Conservation (phyloP, 73 alveolate genomes). For the Breviolum minutum region DNA sequence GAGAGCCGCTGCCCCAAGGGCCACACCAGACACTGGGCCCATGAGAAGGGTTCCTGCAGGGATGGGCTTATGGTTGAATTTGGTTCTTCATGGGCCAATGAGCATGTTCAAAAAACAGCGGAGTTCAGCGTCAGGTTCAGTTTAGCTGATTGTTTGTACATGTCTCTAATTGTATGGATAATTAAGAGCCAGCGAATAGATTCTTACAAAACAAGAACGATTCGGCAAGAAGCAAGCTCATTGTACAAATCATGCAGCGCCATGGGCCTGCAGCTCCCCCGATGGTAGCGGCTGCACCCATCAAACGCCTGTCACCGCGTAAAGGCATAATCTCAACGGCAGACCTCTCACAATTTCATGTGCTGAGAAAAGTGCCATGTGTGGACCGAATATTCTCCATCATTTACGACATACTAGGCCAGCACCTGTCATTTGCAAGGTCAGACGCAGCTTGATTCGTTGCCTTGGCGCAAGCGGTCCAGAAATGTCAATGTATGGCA, state of each 20-base stretch:
- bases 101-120: background rate
- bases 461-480: background rate
- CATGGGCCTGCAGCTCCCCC: conserved; percentile 85
- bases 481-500: no score
- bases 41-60: conserved; percentile 60
- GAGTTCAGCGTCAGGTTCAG: no score
- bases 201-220: background rate
- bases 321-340: no score
- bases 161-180: background rate
- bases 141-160: background rate
- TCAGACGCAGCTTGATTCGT: conserved; percentile 66
- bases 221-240: no score
- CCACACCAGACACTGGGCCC: conserved; percentile 94
- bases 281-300: conserved; percentile 89
- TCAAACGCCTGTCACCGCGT: conserved; percentile 54
- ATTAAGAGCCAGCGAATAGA: background rate
- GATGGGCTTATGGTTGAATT: background rate
- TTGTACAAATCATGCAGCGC: no score
- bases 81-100: background rate
- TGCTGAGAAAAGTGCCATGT: no score
- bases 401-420: background rate
- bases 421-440: conserved; percentile 59
- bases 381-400: no score
- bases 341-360: no score
- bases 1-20: conserved; percentile 93